Conservation (phyloP, 176 grass and related monocot species). For the Oryza brachyantha region DNA sequence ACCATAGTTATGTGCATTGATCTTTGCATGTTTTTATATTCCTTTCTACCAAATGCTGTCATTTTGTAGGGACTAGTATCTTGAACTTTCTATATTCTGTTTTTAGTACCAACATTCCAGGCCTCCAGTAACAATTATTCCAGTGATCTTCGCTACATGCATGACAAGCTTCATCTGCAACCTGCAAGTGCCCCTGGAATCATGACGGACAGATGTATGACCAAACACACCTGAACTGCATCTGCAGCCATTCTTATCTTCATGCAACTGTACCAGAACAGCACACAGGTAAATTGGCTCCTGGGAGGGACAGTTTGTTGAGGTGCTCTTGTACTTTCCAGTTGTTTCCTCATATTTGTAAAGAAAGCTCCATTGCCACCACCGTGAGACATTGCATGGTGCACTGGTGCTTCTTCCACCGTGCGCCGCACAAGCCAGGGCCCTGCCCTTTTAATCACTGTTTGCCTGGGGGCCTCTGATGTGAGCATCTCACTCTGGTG, state of each 20-base stretch:
- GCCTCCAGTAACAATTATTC: conserved; percentile 13
- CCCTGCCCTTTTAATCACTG: conserved; percentile 32
- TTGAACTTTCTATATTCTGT: conserved; percentile 16
- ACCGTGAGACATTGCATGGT: conserved; percentile 44
- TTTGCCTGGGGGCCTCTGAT: conserved; percentile 47
- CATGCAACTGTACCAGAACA: conserved; percentile 14
- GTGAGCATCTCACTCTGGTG: conserved; percentile 54
- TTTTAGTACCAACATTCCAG: conserved; percentile 20
- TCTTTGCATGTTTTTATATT: conserved; percentile 34
- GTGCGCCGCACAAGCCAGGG: conserved; percentile 4
- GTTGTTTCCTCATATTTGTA: conserved; percentile 35
- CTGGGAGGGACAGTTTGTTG: conserved; percentile 35
- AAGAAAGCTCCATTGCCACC: conserved; percentile 46
- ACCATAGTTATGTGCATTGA: not conserved
- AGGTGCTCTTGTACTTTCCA: conserved; percentile 48
- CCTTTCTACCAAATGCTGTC: conserved; percentile 22
- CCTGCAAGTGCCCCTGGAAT: conserved; percentile 3
- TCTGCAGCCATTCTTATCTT: conserved; percentile 12
- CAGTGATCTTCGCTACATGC: conserved; percentile 21
- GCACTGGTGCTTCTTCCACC: conserved; percentile 52
- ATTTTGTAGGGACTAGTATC: conserved; percentile 31
- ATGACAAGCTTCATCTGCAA: conserved; percentile 23
- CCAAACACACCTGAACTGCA: conserved; percentile 15
- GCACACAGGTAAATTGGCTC: conserved; percentile 31
- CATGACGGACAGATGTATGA: conserved; percentile 16